Conservation (phyloP, 257 asterid genomes). For the Mentha longifolia region DNA sequence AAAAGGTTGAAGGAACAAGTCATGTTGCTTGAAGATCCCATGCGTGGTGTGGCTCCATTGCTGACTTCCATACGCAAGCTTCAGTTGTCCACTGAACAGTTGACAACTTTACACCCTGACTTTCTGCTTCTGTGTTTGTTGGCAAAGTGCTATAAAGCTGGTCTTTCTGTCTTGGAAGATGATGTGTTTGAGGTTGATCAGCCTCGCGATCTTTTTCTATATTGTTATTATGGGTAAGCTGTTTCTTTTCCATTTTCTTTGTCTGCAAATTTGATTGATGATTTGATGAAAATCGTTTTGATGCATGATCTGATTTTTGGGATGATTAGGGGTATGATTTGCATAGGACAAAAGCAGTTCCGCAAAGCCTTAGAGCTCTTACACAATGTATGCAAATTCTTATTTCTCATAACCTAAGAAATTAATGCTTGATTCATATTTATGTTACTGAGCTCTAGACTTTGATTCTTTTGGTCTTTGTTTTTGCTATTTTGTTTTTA, state of each 20-base stretch:
- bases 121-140: conserved; percentile 79
- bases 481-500: conserved; percentile 37
- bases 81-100: conserved; percentile 70
- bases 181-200: conserved; percentile 81
- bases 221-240: conserved; percentile 90
- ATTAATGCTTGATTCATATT: conserved; percentile 18
- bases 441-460: background rate
- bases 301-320: conserved; percentile 36
- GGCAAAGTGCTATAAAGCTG: conserved; percentile 82
- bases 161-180: conserved; percentile 71
- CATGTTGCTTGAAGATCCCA: conserved; percentile 68
- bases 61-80: conserved; percentile 75
- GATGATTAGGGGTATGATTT: conserved; percentile 79
- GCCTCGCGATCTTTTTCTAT: conserved; percentile 86
- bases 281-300: conserved; percentile 6
- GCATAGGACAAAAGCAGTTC: conserved; percentile 88
- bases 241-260: background rate
- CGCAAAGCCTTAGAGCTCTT: conserved; percentile 87
- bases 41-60: conserved; percentile 87
- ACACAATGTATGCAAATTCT: conserved; percentile 64
- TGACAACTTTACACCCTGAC: conserved; percentile 89
- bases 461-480: conserved; percentile 17
- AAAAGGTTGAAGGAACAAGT: conserved; percentile 79
- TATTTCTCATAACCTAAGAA: background rate
- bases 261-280: conserved; percentile 15